Base-by-base conservation (phyloP, 371 early-diverging fungal species). In the Zopfochytrium polystomum region DNA sequence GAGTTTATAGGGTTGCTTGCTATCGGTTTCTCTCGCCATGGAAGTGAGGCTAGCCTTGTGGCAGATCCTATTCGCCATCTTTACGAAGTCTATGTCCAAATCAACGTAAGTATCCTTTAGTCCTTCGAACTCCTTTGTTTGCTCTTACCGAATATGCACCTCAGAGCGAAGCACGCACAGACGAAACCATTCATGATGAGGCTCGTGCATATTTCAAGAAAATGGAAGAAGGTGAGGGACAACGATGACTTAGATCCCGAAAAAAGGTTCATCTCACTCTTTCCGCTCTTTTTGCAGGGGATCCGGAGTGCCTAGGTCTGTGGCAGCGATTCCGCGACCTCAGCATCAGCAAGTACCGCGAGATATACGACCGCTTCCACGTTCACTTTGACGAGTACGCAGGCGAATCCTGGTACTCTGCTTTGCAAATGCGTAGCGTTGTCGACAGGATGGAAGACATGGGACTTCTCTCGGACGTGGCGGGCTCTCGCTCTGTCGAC, bases 171-270 rank as follows among this genome's bases (percentile, higher is more conserved):
- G 43, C 33, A 7, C 60, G 23, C 58, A n/a, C n/a, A n/a, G n/a
- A n/a, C n/a, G n/a, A n/a, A n/a, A n/a, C n/a, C n/a, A n/a, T n/a
- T n/a, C n/a, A 73, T 35, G 76, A 74, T 34, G 83, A 71, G 80
- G 99, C 99, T 25, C 89, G 96, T 73, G 87, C 89, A 13, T 98
- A 98, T 80, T 99, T 99, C 72, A 90, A 88, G 74, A 74, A 79
- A 67, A 98, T 99, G 98, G 99, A 99, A 76, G 94, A 96, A 54
- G 96, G 95, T 42, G 70, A 33, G 51, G 31, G 9, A 23, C 31
- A n/a, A 26, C 20, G 18, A 22, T 25, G 26, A 6, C 44, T 43
- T 52, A 27, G 18, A 43, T 38, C 11, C 9, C 1, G 20, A 43
- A 43, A n/a, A 1, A 43, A 43, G n/a, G n/a, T n/a, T n/a, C n/a